These are phyloP conservation scores for Penicillium macrosclerotiorum DNA, from an alignment of 495 filamentous ascomycete species.

Conservation along the genomic window DNA sequence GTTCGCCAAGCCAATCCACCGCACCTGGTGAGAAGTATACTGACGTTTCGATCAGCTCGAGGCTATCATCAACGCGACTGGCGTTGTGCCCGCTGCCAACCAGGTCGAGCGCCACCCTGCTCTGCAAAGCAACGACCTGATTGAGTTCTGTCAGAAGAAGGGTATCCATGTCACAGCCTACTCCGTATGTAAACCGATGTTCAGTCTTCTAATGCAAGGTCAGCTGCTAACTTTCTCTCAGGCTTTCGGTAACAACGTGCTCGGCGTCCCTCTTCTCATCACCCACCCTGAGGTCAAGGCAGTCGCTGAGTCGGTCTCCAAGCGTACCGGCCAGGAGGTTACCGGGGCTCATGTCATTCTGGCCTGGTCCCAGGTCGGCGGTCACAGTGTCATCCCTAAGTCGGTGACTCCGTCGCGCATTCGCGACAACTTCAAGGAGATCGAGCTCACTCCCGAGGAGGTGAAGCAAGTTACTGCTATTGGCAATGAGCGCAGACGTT, in stretches of 20 bases:
- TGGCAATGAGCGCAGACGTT: conserved; percentile 44
- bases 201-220: too few species aligned
- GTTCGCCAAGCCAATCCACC: conserved; percentile 1
- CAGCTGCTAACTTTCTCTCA: too few species aligned
- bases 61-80: conserved; percentile 48
- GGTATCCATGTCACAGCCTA: conserved; percentile 49
- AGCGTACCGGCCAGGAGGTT: conserved; percentile 39
- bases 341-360: conserved; percentile 44
- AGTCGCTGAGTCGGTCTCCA: conserved; percentile 40
- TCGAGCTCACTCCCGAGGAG: conserved; percentile 46
- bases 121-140: conserved; percentile 43
- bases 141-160: conserved; percentile 45
- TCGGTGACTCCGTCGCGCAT: conserved; percentile 48
- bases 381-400: conserved; percentile 52
- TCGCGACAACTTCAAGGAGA: conserved; percentile 48
- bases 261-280: conserved; percentile 44
- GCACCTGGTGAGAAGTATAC: neutral
- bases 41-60: conserved; percentile 36
- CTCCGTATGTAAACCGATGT: conserved; percentile 38
- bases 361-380: conserved; percentile 48
- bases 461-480: conserved; percentile 40
- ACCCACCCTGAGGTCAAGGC: conserved; percentile 43
- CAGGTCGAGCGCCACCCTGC: conserved; percentile 54
- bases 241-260: conserved; percentile 50
- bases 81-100: conserved; percentile 47